Base-by-base conservation (phyloP, 2,329 filamentous ascomycete species). In the Fusarium sp. region DNA sequence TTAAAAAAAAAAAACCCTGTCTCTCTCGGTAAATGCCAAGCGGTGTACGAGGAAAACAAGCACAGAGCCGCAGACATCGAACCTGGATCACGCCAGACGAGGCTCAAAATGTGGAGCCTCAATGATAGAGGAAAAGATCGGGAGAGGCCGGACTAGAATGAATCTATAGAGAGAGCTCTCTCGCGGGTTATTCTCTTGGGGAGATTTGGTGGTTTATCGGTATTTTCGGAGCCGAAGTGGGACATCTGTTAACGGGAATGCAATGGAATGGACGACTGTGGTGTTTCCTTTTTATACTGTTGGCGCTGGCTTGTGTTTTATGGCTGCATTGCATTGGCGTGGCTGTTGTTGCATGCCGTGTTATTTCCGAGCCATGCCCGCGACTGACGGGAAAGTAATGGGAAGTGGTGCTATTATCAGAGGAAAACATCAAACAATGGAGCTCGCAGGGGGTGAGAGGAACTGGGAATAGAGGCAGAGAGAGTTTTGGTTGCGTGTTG, bases 361-460 rank as follows among this genome's bases (percentile, higher is more conserved):
- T 51, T 57, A 71, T 51, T 49, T 40, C 70, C 70, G 70, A 73
- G 54, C 24, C 64, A 70, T 70, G 55, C 56, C 69, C 68, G 68
- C 45, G 24, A 60, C 21, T 60, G 24, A 40, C 42, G 38, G 30
- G 51, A 38, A 53, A 6, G 26, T 9, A 28, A 28, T 28, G 26
- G 26, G 26, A 56, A 36, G 45, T 58, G 58, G 59, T 24, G 44
- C 58, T 52, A 39, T 63, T 47, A 43, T 64, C 17, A 46, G 38
- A 58, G 20, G 44, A 63, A 58, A 58, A 63, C 59, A 63, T 63
- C 60, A 64, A 63, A 58, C 45, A 63, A 63, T 63, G 51, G 51
- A 63, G 36, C 34, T 38, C 28, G 7, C 51, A 62, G 43, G 61
- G 60, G 42, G 43, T 30, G 36, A 30, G 30, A 15, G 17, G 17